phyloP scores from a whole-genome alignment of 129 eudicot genomes.

The Escallonia herrerae region DNA sequence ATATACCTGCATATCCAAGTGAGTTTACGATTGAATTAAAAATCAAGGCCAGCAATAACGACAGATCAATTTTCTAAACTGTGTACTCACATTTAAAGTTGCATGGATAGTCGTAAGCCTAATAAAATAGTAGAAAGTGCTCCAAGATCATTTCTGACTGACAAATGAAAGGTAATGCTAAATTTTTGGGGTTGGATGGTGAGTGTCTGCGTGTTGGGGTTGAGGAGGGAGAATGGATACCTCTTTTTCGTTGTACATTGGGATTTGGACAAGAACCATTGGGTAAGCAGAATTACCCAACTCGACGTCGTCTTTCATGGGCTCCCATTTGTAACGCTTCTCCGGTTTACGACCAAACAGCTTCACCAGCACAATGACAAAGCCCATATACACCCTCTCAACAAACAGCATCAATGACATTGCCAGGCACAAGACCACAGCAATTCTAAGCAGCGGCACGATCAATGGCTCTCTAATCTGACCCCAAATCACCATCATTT shows the following conservation, averaged over 20 bases:
- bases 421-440: slow-evolving; percentile 29
- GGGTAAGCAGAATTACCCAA: slow-evolving; percentile 39
- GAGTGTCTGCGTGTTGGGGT: not conserved
- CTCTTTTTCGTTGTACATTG: slow-evolving; percentile 56
- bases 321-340: slow-evolving; percentile 49
- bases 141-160: no score
- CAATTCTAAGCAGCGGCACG: slow-evolving; percentile 29
- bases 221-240: slow-evolving; percentile 9
- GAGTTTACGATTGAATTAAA: not conserved
- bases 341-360: slow-evolving; percentile 37
- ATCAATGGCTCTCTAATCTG: slow-evolving; percentile 37
- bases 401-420: slow-evolving; percentile 49
- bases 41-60: not conserved
- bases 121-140: no score
- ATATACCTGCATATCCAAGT: slow-evolving; percentile 16
- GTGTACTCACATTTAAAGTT: no score
- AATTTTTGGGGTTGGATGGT: not conserved
- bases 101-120: no score
- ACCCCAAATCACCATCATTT: slow-evolving; percentile 26
- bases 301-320: slow-evolving; percentile 50
- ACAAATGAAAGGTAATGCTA: not conserved
- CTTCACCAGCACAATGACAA: slow-evolving; percentile 29
- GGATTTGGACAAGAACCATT: slow-evolving; percentile 46
- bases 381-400: slow-evolving; percentile 43
- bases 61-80: no score